These are phyloP conservation scores for Nematocida sp. DNA, from an alignment of 371 early-diverging fungal genomes.

Conservation along the genomic window DNA sequence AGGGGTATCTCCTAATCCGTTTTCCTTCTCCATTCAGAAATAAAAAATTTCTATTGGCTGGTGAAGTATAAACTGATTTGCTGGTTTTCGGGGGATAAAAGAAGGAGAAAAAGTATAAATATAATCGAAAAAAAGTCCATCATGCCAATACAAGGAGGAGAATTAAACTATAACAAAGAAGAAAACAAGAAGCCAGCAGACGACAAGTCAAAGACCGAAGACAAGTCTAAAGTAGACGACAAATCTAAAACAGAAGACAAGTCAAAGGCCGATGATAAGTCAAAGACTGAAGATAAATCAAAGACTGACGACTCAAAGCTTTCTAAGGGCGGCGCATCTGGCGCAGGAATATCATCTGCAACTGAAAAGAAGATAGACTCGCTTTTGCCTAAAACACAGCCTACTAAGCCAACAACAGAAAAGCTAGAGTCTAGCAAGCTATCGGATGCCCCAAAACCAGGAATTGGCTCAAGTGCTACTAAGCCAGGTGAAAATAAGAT, in stretches of 20 bases:
- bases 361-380: conserved; percentile 10
- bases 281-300: background rate
- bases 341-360: background rate
- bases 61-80: conserved; percentile 24
- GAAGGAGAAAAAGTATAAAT: conserved; percentile 57
- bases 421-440: conserved; percentile 32
- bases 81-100: background rate
- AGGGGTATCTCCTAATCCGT: background rate
- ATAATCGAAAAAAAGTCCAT: background rate
- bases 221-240: background rate
- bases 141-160: conserved; percentile 62
- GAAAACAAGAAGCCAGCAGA: conserved; percentile 31
- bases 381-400: conserved; percentile 25
- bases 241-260: background rate
- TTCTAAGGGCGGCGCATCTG: background rate
- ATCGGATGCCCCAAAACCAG: background rate
- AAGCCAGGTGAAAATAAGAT: background rate
- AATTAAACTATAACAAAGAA: conserved; percentile 54
- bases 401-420: conserved; percentile 3
- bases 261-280: background rate
- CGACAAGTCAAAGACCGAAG: conserved; percentile 26
- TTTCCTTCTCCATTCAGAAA: background rate
- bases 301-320: conserved; percentile 1
- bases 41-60: background rate
- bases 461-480: background rate